Conservation (phyloP, 257 asterid species). For the Nicotiana attenuata region DNA sequence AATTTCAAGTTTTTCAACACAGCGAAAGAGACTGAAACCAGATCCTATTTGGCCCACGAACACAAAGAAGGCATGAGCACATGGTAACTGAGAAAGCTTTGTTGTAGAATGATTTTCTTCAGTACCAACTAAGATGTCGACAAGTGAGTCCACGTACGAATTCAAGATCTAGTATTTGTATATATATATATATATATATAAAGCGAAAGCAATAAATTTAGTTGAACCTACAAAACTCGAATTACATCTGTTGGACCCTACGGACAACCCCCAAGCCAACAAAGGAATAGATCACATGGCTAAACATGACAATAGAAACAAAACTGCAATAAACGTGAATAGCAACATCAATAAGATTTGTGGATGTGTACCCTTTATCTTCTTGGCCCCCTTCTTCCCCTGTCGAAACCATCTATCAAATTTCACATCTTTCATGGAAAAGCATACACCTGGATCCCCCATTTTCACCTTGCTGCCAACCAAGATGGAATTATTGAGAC, state of each 20-base stretch:
- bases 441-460: slow-evolving; percentile 61
- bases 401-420: slow-evolving; percentile 47
- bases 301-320: slow-evolving; percentile 8
- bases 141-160: background rate
- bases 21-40: background rate
- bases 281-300: background rate
- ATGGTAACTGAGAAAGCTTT: background rate
- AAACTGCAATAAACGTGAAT: slow-evolving; percentile 18
- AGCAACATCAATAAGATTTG: slow-evolving; percentile 19
- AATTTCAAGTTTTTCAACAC: background rate
- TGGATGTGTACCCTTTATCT: slow-evolving; percentile 19
- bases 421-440: slow-evolving; percentile 37
- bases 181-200: background rate
- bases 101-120: background rate
- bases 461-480: slow-evolving; percentile 57
- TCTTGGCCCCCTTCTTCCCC: slow-evolving; percentile 17
- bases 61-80: background rate
- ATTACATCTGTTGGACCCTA: background rate
- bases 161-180: background rate
- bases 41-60: background rate
- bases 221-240: background rate
- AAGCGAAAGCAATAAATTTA: background rate
- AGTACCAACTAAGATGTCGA: background rate
- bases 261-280: background rate
- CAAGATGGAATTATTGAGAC: slow-evolving; percentile 68